Evolutionary conservation across 2,329 filamentous ascomycete species (phyloP), one percentile per base, ranked within the genome.

Genomic region (Neopestalotiopsis sp.): DNA sequence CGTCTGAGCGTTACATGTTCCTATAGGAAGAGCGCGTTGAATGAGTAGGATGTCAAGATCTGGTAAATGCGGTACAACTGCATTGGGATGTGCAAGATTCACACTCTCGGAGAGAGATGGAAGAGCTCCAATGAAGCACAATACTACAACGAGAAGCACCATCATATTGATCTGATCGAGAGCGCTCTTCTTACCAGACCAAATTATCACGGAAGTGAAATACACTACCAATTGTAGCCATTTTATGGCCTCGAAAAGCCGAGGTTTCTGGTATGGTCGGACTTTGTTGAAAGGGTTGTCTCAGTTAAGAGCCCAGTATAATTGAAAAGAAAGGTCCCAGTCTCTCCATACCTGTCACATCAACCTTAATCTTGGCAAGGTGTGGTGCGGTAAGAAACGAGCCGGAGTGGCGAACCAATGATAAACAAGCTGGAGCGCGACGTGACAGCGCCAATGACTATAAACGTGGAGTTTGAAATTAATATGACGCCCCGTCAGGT

Each of bases 1-100:
- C 2, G 70, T 73, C 10, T 66, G 57, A 24, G 64, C 64, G 24
- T 67, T 70, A 61, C 70, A 75, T 28, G 72, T 72, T 6, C 67
- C 61, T 7, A 53, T 63, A 13, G 67, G 67, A 4, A 68, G 38
- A 5, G 61, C 61, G 5, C 65, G 65, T 13, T n/a, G n/a, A 4
- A n/a, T 58, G 40, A 66, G 64, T n/a, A 20, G 30, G 3, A 10
- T 32, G 17, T 30, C 62, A n/a, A 32, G 12, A 53, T 38, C 24
- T 17, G 53, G 42, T 4, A 40, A n/a, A 20, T 5, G n/a, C 12
- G 62, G 24, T 30, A n/a, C n/a, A 3, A 30, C 12, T 12, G 6
- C 7, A 1, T 28, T 49, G 7, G 62, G 24, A 20, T 59, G 30
- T 14, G 24, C 24, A 66, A 1, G 4, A 28, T 10, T 4, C 17